These are phyloP conservation scores for Serendipita sp. DNA, from an alignment of 768 basidiomycete genomes.

Conservation along the genomic window DNA sequence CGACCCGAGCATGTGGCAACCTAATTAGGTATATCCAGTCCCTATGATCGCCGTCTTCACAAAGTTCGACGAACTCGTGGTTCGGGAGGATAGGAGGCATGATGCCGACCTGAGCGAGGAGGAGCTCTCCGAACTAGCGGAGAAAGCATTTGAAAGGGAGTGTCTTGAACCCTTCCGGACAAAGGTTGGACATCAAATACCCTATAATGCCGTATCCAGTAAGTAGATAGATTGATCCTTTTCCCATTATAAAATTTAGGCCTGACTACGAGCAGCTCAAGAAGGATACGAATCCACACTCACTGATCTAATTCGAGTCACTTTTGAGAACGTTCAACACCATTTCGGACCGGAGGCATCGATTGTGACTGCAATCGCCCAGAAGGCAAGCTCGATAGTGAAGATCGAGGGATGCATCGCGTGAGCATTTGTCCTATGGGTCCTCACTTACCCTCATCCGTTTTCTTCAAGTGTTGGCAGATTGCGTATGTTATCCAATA, in stretches of 20 bases:
- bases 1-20: background rate
- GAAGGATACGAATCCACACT: background rate
- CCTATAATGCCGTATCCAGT: background rate
- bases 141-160: background rate
- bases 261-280: background rate
- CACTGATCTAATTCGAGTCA: background rate
- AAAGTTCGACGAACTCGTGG: background rate
- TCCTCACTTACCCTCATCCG: background rate
- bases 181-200: background rate
- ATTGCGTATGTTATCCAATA: background rate
- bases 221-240: background rate
- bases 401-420: background rate
- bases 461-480: background rate
- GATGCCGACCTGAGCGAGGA: background rate
- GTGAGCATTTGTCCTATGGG: background rate
- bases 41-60: background rate
- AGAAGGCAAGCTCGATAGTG: background rate
- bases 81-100: background rate
- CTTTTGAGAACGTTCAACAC: background rate
- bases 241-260: background rate
- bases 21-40: background rate
- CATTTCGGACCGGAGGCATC: background rate
- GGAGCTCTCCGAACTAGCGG: background rate
- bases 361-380: background rate
- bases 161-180: background rate